A percentile compares a stretch with the other conserved stretches of the same genome.
Conservation (phyloP, 2,329 filamentous ascomycete species). For the Trichoderma gracile region DNA sequence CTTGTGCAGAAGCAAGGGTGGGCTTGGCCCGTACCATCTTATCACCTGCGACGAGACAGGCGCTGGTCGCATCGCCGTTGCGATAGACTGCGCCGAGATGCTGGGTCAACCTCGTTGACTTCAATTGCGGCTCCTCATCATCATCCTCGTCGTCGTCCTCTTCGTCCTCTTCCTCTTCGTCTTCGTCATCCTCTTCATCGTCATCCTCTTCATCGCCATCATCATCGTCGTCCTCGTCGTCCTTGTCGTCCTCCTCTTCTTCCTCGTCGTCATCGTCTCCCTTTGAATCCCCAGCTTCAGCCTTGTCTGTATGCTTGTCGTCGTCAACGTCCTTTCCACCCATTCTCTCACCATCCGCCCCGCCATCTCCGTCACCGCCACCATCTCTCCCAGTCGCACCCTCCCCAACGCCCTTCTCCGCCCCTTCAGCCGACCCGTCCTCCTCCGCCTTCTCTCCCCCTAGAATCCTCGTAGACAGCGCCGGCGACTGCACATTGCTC, state of each 20-base stretch:
- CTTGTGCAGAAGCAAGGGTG: not conserved
- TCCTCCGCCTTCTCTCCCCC: constrained; percentile 27
- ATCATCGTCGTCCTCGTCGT: constrained; percentile 32
- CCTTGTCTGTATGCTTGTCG: constrained; percentile 7
- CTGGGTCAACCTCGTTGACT: constrained; percentile 85
- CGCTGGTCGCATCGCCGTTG: constrained; percentile 91
- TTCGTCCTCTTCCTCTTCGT: constrained; percentile 58
- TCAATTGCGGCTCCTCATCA: constrained; percentile 90
- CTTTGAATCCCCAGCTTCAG: constrained; percentile 32
- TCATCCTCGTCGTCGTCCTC: constrained; percentile 79
- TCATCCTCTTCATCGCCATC: constrained; percentile 42
- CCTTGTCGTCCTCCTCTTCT: constrained; percentile 41
- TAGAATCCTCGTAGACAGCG: constrained; percentile 4
- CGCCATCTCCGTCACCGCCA: constrained; percentile 16
- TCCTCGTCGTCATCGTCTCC: constrained; percentile 40
- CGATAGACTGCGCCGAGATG: constrained; percentile 80
- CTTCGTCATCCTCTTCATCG: constrained; percentile 47
- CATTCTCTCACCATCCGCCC: not conserved
- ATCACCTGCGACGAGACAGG: constrained; percentile 87
- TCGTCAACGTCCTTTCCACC: constrained; percentile 30
- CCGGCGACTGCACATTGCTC: not conserved
- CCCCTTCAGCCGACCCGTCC: constrained; percentile 6
- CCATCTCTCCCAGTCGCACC: constrained; percentile 1
- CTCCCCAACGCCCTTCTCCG: not conserved
- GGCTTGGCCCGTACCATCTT: constrained; percentile 72